Base-by-base conservation (phyloP, 495 filamentous ascomycete genomes). In the Tuber calosporum region DNA sequence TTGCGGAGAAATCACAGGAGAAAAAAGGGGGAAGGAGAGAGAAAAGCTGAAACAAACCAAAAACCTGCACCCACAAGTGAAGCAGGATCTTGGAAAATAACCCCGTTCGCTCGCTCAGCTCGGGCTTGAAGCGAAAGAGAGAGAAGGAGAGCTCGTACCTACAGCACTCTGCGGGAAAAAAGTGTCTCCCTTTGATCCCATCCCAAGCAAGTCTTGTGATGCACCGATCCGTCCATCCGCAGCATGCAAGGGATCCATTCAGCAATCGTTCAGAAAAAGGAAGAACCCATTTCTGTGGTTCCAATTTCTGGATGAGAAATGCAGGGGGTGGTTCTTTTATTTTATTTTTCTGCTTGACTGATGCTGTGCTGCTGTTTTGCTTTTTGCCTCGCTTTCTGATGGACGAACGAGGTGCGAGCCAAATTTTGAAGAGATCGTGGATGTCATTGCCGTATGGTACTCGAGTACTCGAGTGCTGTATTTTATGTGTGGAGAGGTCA, bases 211-310 rank as follows among this genome's bases (percentile, higher is more conserved):
- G 76, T 78, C 76, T 74, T 78, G 76, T 78, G 76, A 78, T 78
- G 76, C 70, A 78, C 76, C 39, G 74, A 78, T 78, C 76, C 74
- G 75, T 78, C 68, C 67, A 73, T 75, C 70, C 75, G 75, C 76
- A 78, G 76, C 72, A 78, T 78, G 76, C 76, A 78, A 78, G 76
- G 76, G 76, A 78, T 78, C 67, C 74, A 78, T 66, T 77, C 74
- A 77, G 68, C 76, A 68, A 73, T 71, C 30, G 11, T 30, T 30
- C 53, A 41, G 68, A 78, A 71, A 73, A 73, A 62, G 62, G 40
- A 76, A 69, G 69, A 62, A 62, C 4, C 20, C 53, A 62, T 30
- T 62, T 62, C 53, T 62, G 53, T 26, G 53, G 68, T 41, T 39
- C 74, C 43, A 43, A 77, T 78, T 62, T 78, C 71, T 73, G 67